Base-by-base conservation (phyloP, 768 basidiomycete species). In the Strobilomyces dryophilus region DNA sequence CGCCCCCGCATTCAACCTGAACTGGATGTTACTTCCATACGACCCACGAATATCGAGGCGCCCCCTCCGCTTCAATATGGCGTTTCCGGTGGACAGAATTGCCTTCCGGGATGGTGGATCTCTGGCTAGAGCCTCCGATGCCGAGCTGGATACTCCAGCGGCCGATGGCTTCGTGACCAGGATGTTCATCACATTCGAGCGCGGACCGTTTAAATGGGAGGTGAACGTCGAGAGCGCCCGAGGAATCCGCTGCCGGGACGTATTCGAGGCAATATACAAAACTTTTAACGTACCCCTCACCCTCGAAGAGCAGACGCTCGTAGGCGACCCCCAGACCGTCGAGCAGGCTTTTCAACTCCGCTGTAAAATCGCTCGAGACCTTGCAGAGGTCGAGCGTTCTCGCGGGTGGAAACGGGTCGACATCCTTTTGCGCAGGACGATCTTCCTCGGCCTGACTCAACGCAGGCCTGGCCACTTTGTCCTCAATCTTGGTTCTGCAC, bases 251-350 rank as follows among this genome's bases (percentile, higher is more conserved):
- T 78, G 81, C 58, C 73, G 78, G 21, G 84, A 87, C 48, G 75
- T 87, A 32, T 83, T 85, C 61, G 65, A 76, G 51, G 79, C 75
- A 8, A 83, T 87, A 26, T 76, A 80, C 60, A 73, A 78, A 37
- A 68, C 74, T 8, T 80, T 77, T 54, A 65, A 75, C 44, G 64
- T 69, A 34, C 72, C 69, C 7, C 67, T 85, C 62, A 76, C 77
- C 1, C 57, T 61, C 24, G 69, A 74, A 31, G 82, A 85, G 32
- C 72, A 69, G 51, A 59, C 72, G 52, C 68, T 69, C 20, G 59
- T 68, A 51, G 52, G 51, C 39, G 50, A 61, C 39, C 62, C 61
- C 29, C 59, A 60, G 7, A 66, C 60, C 36, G 79, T 76, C 59
- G 66, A 70, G 27, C 67, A 57, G 1, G 79, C 61, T 27, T 27